Evolutionary conservation across 352 stramenopile species (phyloP), one percentile per base, ranked within the genome.

Genomic region (Globisporangium abappressorium): DNA sequence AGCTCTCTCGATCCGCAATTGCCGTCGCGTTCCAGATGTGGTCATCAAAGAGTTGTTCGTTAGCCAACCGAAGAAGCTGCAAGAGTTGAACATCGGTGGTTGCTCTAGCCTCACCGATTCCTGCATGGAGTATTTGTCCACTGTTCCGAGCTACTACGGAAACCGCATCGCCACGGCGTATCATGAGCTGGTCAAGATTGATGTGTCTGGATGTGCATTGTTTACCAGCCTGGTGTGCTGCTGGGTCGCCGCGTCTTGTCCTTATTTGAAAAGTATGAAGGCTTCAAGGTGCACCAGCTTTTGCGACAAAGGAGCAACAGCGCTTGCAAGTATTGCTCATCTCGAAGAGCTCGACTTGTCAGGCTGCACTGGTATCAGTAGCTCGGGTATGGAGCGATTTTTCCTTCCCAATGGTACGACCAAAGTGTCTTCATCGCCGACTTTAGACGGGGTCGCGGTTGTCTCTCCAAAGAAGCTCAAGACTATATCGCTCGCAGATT

Each of bases 181-280:
- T 46, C 72, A 76, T 14, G 65, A 68, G 33, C 47, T 91, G 12
- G n/a, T 49, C 11, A 72, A 70, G 11, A 49, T 93, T 11, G 82
- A 95, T 57, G 68, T 95, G 22, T 88, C 84, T 1, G 79, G 76
- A 2, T 91, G 84, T 38, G 56, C 26, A 3, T 64, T 33, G 1
- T 59, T 93, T 36, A 91, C 85, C 6, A 81, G 79, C 34, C 73
- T 92, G 7, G 77, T 72, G 24, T 90, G 78, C 53, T 79, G 73
- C 15, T 91, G 78, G 72, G 83, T 95, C 33, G 73, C 81, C n/a
- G 76, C 84, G 2, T 77, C 81, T 1, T 92, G 81, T 74, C 85
- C 87, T 43, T 71, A 83, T 43, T 62, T 95, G 12, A 51, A 70
- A 15, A 76, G 62, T 22, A 55, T 95, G 26, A 80, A 83, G 12